Percentiles rank a stretch among this genome's conserved stretches.
These are phyloP conservation scores for Cryphonectria radicalis DNA, from an alignment of 2,329 filamentous ascomycete genomes.

Conservation along the genomic window DNA sequence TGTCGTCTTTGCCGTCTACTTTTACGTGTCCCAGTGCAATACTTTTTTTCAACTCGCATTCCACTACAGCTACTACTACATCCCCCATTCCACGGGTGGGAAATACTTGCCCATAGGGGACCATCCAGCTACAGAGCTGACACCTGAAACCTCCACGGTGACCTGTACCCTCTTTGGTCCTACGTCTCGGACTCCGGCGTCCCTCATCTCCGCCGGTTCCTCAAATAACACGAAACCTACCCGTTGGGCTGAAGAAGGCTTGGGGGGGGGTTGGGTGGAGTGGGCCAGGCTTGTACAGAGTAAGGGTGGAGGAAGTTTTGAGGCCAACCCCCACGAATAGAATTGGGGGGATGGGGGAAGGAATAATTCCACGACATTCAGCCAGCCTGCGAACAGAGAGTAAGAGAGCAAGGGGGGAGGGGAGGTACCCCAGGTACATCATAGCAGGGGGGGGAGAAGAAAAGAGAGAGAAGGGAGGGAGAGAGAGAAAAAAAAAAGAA, in stretches of 20 bases:
- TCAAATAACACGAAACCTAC: constrained; percentile 13
- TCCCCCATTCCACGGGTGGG: not conserved
- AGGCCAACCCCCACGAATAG: constrained; percentile 4
- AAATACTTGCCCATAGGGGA: not conserved
- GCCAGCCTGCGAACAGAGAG: not conserved
- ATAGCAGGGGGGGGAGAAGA: not conserved
- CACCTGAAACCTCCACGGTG: constrained; percentile 6
- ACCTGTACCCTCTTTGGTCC: constrained; percentile 10
- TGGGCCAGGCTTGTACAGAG: not conserved
- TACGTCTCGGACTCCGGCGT: constrained; percentile 18
- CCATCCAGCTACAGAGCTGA: not conserved
- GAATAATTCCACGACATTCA: not conserved
- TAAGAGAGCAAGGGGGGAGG: not conserved
- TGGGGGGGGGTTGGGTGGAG: not conserved
- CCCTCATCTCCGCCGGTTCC: constrained; percentile 7
- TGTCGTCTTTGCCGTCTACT: not conserved
- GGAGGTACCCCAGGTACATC: not conserved
- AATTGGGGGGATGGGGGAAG: not conserved
- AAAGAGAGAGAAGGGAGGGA: not conserved
- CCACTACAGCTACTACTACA: not conserved
- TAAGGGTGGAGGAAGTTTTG: not conserved
- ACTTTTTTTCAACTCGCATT: not conserved
- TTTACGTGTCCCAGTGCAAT: not conserved
- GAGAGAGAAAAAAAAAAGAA: not conserved
- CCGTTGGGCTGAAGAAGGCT: constrained; percentile 8